These are phyloP conservation scores for Dichomitus squalens DNA, from an alignment of 1,284 basidiomycete genomes.

Conservation along the genomic window DNA sequence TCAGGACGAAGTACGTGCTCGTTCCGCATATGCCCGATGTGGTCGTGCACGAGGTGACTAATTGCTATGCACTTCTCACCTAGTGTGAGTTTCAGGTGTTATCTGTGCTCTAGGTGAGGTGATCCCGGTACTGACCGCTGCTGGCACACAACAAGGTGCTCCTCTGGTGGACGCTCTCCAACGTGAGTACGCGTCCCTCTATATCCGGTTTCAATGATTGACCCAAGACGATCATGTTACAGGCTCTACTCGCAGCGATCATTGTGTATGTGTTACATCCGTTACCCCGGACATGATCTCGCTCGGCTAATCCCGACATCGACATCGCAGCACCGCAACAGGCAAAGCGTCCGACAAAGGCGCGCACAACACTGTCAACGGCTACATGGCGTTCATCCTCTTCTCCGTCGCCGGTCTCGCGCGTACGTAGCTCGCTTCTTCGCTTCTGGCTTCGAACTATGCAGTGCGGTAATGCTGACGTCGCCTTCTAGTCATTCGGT, in stretches of 20 bases:
- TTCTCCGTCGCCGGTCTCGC: slow-evolving; percentile 87
- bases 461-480: slow-evolving; percentile 2
- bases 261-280: slow-evolving; percentile 51
- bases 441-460: background rate
- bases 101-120: slow-evolving; percentile 4
- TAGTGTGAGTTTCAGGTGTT: slow-evolving; percentile 28
- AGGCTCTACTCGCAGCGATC: slow-evolving; percentile 74
- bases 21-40: slow-evolving; percentile 9
- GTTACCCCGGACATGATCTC: slow-evolving; percentile 7
- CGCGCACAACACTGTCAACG: slow-evolving; percentile 59
- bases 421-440: slow-evolving; percentile 50
- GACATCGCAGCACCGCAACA: slow-evolving; percentile 48
- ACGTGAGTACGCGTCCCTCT: slow-evolving; percentile 46
- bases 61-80: slow-evolving; percentile 4
- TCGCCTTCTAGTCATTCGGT: slow-evolving; percentile 66
- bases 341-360: slow-evolving; percentile 44
- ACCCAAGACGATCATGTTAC: slow-evolving; percentile 13
- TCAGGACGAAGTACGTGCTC: slow-evolving; percentile 75
- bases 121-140: slow-evolving; percentile 9
- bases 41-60: slow-evolving; percentile 13
- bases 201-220: slow-evolving; percentile 11
- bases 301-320: slow-evolving; percentile 20
- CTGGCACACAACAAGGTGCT: slow-evolving; percentile 48
- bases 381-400: slow-evolving; percentile 82
- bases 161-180: slow-evolving; percentile 83